Evolutionary conservation across 2,329 filamentous ascomycete genomes (phyloP), one percentile per base, ranked within the genome.

Genomic region (Fusarium globosum): DNA sequence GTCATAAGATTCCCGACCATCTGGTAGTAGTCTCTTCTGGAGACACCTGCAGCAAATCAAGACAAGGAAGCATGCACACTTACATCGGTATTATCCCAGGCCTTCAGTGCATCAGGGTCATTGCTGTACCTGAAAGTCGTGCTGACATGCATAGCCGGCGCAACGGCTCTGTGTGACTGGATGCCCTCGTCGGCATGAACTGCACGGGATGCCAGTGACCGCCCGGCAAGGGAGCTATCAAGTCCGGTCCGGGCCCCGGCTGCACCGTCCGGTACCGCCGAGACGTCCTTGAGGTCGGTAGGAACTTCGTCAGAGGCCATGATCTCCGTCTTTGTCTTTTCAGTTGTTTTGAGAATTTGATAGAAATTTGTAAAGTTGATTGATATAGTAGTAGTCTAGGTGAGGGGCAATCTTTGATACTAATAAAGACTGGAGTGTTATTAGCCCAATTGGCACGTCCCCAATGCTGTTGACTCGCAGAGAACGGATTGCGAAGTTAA

Each of bases 71-170:
- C 20, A 61, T 35, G 38, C 62, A 38, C 23, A 80, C 87, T 83
- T 82, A 93, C 91, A 79, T 89, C 88, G 35, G 82, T 76, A 68
- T 92, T 89, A 21, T 80, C 79, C 84, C 84, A 86, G 30, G 80
- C 68, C 80, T 69, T 83, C 51, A 97, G 88, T 35, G 90, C 81
- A 11, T 91, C 87, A 4, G 94, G 93, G 80, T 97, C 88, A 60
- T 86, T 83, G 35, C 87, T 86, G 82, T 98, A 98, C 76, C 94
- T 91, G 83, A 94, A 98, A 21, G 94, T 98, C 18, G 96, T 98
- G 70, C 94, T 95, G 72, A 97, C 90, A 81, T 98, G 96, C 79
- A 98, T 87, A 8, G 96, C 91, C 67, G 96, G 96, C 18, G 96
- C 95, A 62, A 98, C 92, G 80, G 96, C 94, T 57, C 90, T 87